phyloP scores from a whole-genome alignment of 768 basidiomycete genomes.

The Lyophyllum shimeji region DNA sequence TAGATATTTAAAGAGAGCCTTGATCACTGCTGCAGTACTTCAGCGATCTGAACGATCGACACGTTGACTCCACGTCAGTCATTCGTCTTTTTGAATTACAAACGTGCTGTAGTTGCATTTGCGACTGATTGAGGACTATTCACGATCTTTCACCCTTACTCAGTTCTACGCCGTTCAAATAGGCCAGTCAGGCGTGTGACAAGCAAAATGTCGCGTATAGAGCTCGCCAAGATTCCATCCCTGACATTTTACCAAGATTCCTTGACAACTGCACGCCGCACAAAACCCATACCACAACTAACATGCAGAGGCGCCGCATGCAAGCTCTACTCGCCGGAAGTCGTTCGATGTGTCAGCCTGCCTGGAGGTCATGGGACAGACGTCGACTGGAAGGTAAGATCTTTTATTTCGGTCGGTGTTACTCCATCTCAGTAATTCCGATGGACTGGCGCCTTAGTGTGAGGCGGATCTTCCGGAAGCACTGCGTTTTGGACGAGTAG shows the following conservation, averaged over 20 bases:
- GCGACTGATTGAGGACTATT: too few relatives aligned
- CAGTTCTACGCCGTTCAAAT: too few relatives aligned
- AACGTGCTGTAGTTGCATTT: too few relatives aligned
- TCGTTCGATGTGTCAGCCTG: conserved; percentile 79
- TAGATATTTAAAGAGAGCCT: too few relatives aligned
- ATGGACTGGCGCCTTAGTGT: conserved; percentile 50
- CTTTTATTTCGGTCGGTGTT: too few relatives aligned
- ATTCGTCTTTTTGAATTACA: neutral
- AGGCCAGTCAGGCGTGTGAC: too few relatives aligned
- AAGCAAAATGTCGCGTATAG: conserved; percentile 61
- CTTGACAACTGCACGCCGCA: conserved; percentile 65
- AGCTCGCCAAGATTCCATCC: conserved; percentile 69
- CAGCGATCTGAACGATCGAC: conserved; percentile 6
- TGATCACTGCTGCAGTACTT: conserved; percentile 3
- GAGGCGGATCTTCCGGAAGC: conserved; percentile 86
- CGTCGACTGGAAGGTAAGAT: conserved; percentile 85
- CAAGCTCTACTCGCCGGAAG: conserved; percentile 74
- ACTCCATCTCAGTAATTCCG: neutral
- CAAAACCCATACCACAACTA: conserved; percentile 72
- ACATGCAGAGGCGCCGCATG: conserved; percentile 81
- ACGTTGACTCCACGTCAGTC: conserved; percentile 37
- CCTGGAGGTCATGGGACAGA: conserved; percentile 72
- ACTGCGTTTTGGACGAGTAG: conserved; percentile 80
- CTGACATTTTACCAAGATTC: conserved; percentile 77
- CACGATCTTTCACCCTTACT: too few relatives aligned